phyloP scores from a whole-genome alignment of 2,329 filamentous ascomycete genomes.

The Elsinoe ampelina region DNA sequence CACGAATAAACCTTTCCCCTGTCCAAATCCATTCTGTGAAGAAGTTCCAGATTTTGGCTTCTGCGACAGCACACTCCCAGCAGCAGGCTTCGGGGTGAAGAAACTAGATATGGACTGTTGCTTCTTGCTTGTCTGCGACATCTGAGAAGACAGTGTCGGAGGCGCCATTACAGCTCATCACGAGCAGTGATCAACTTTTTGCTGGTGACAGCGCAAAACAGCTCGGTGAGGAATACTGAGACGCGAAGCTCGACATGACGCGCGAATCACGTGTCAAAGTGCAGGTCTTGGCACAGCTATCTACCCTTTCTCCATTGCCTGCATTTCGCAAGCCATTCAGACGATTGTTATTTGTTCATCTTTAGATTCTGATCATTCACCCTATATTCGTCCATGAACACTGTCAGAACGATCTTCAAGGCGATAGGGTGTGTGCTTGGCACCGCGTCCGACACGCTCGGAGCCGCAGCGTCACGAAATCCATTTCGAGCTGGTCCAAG shows the following conservation, averaged over 20 bases:
- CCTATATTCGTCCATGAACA: too few relatives aligned
- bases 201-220: background rate
- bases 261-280: background rate
- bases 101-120: slow-evolving; percentile 65
- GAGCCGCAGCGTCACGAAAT: background rate
- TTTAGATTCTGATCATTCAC: too few relatives aligned
- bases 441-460: background rate
- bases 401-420: too few relatives aligned
- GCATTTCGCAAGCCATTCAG: too few relatives aligned
- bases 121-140: slow-evolving; percentile 45
- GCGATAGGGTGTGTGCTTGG: background rate
- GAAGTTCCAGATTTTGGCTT: slow-evolving; percentile 1
- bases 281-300: background rate
- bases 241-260: slow-evolving; percentile 1
- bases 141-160: slow-evolving; percentile 13
- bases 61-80: slow-evolving; percentile 18
- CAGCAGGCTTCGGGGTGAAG: slow-evolving; percentile 24
- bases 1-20: slow-evolving; percentile 19
- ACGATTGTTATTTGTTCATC: too few relatives aligned
- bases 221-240: background rate
- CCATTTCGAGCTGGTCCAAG: slow-evolving; percentile 2
- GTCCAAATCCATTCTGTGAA: slow-evolving; percentile 18
- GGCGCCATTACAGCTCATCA: background rate
- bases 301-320: too few relatives aligned
- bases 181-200: background rate